phyloP scores from a whole-genome alignment of 805 yeast species.

The Metschnikowia noctiluminum region DNA sequence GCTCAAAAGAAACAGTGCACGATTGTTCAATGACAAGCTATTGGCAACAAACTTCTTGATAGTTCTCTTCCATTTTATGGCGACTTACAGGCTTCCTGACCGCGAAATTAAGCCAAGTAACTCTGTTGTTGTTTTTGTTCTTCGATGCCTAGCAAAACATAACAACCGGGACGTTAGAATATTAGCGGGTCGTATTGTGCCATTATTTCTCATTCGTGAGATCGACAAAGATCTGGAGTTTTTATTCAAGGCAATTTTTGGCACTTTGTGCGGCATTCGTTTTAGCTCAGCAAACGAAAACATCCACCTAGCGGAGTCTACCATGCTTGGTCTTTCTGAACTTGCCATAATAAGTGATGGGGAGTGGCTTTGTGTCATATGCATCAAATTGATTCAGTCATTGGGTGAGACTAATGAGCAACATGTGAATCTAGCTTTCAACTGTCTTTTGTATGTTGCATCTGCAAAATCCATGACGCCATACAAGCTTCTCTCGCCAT shows the following conservation, averaged over 20 bases:
- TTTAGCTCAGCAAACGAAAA: constrained; percentile 26
- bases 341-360: constrained; percentile 61
- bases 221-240: constrained; percentile 35
- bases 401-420: constrained; percentile 64
- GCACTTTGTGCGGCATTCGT: constrained; percentile 39
- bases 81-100: constrained; percentile 51
- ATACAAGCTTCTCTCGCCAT: constrained; percentile 78
- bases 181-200: constrained; percentile 49
- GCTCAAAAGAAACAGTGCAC: constrained; percentile 4
- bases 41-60: constrained; percentile 43
- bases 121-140: constrained; percentile 39
- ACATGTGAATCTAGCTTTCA: constrained; percentile 65
- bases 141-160: constrained; percentile 34
- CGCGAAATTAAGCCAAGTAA: constrained; percentile 19
- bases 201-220: constrained; percentile 44
- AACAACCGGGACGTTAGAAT: constrained; percentile 55
- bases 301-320: constrained; percentile 53
- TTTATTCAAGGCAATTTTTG: constrained; percentile 45
- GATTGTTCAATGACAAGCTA: constrained; percentile 21
- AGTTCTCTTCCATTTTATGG: constrained; percentile 47
- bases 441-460: constrained; percentile 59
- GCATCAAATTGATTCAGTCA: constrained; percentile 62
- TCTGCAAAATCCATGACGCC: constrained; percentile 56
- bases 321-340: constrained; percentile 60
- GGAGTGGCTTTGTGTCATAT: constrained; percentile 61